Conservation (phyloP, 345 rosid genomes). For the Gossypium mustelinum region DNA sequence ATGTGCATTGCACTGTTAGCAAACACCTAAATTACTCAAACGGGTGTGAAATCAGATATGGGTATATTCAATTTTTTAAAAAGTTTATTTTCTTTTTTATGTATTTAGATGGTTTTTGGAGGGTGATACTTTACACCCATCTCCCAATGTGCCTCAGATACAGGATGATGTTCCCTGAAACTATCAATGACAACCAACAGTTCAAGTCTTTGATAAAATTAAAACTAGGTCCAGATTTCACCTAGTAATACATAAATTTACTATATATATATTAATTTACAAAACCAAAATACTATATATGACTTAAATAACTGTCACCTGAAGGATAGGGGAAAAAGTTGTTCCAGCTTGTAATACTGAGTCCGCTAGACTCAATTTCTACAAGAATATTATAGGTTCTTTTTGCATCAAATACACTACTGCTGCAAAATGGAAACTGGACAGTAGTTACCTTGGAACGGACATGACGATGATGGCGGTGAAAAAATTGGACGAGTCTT, state of each 20-base stretch:
- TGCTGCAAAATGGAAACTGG: background rate
- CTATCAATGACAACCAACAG: background rate
- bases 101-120: background rate
- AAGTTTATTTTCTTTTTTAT: background rate
- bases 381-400: background rate
- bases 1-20: background rate
- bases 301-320: background rate
- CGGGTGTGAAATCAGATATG: background rate
- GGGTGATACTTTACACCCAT: background rate
- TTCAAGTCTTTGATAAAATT: too few species aligned
- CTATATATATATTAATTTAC: background rate
- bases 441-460: conserved; percentile 33
- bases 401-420: conserved; percentile 13
- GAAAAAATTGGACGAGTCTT: conserved; percentile 23
- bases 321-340: background rate
- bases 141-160: background rate
- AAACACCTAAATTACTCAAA: background rate
- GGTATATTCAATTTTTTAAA: background rate
- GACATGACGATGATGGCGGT: conserved; percentile 21
- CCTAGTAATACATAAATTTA: background rate
- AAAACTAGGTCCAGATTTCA: background rate
- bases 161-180: background rate
- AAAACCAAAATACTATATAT: background rate
- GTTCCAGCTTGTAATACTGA: background rate
- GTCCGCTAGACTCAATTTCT: background rate